Percentiles rank a stretch among this genome's conserved stretches.
phyloP scores from a whole-genome alignment of 2,329 filamentous ascomycete species.

The Bipolaris zeicola region DNA sequence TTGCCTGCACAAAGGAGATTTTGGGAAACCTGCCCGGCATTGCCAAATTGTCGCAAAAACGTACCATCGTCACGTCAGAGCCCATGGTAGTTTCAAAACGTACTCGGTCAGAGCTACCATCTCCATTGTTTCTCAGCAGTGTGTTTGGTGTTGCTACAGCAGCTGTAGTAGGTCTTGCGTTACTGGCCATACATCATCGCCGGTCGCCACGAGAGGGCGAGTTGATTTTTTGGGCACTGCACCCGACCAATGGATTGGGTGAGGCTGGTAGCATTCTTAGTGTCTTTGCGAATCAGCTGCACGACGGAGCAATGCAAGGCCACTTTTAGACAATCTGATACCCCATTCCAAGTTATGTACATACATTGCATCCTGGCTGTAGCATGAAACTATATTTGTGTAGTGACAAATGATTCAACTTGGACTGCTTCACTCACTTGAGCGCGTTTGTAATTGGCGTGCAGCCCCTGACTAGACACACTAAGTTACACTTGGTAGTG shows the following conservation, averaged over 20 bases:
- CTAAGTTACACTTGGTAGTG: neutral
- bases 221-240: slow-evolving; percentile 44
- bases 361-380: slow-evolving; percentile 1
- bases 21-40: slow-evolving; percentile 32
- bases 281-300: slow-evolving; percentile 34
- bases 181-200: slow-evolving; percentile 40
- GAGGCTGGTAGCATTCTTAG: slow-evolving; percentile 43
- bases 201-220: slow-evolving; percentile 40
- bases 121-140: slow-evolving; percentile 33
- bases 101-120: slow-evolving; percentile 34
- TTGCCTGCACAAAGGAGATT: slow-evolving; percentile 27
- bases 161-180: slow-evolving; percentile 30
- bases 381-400: neutral
- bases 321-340: slow-evolving; percentile 14
- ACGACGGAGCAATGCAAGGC: slow-evolving; percentile 20
- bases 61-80: slow-evolving; percentile 14
- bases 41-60: slow-evolving; percentile 23
- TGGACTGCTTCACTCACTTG: neutral
- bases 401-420: neutral
- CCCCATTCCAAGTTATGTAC: neutral
- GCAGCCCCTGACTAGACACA: neutral
- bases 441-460: neutral
- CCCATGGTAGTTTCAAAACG: slow-evolving; percentile 13
- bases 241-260: slow-evolving; percentile 32
- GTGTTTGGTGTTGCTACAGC: slow-evolving; percentile 31